These are phyloP conservation scores for bread wheat (Triticum aestivum) DNA, from an alignment of 176 grass and related monocot species.

Conservation along the genomic window IWGSC_CS_RefSeq_v2.1 NC_057794.1:315402605-315403104, in stretches of 20 bases:
- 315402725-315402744: conserved; percentile 67
- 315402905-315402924: conserved; percentile 7
- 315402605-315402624: not conserved
- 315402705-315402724: conserved; percentile 75
- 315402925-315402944: conserved; percentile 18
- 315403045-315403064: not conserved
- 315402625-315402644: not conserved
- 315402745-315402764: conserved; percentile 67
- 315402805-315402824: not conserved
- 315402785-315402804: conserved; percentile 31
- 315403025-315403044: conserved; percentile 66
- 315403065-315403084: not conserved
- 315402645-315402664: not conserved
- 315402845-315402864: not conserved
- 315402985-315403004: conserved; percentile 48
- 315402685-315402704: conserved; percentile 69
- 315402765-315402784: conserved; percentile 64
- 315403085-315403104: not conserved
- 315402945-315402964: conserved; percentile 66
- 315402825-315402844: conserved; percentile 1
- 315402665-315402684: not conserved
- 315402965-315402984: conserved; percentile 33
- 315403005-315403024: conserved; percentile 63
- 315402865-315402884: not conserved
- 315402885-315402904: not conserved